Evolutionary conservation across 1,139 yeast species (phyloP), one percentile per base, ranked within the genome.

Genomic region (Protomyces gravidus): DNA sequence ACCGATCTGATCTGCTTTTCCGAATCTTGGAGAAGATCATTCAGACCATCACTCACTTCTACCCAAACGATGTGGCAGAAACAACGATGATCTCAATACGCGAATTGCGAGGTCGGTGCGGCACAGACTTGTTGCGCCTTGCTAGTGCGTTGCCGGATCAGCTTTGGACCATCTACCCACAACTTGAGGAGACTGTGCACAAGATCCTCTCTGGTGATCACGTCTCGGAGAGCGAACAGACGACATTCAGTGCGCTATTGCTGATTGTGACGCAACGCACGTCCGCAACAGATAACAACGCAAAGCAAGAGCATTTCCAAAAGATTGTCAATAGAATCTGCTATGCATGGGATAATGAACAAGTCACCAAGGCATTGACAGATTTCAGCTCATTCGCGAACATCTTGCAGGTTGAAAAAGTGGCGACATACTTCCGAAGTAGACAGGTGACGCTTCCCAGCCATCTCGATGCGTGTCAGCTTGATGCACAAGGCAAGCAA

Each of bases 381-480:
- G 95, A 92, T 68, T 76, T 94, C 56, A 96, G 89, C 65, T 90
- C 97, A 97, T 94, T 94, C 67, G 90, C 92, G 97, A 97, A 90
- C 72, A 80, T 97, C 67, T 80, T 94, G 61, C 98, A 98, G 2
- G 88, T 94, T 58, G 97, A 89, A 2, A 84, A 84, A 70, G 92
- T 94, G 68, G 96, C 97, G 0, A 86, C 86, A 61, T 94, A 94
- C 69, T 90, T 94, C 72, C 84, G 85, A 65, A 80, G 82, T 15
- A 78, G 97, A 19, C 65, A 89, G 88, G 5, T 92, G 90, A 28
- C 80, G 0, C 89, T 90, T 1, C 74, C 78, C 27, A 85, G 96
- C 1, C 83, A 90, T 70, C 73, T 94, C 60, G 72, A 90, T 57
- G 80, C 82, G 55, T 86, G 94, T 0, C 79, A 81, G 60, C 90